Conservation (phyloP, 768 basidiomycete genomes). For the Hericium alpestre region DNA sequence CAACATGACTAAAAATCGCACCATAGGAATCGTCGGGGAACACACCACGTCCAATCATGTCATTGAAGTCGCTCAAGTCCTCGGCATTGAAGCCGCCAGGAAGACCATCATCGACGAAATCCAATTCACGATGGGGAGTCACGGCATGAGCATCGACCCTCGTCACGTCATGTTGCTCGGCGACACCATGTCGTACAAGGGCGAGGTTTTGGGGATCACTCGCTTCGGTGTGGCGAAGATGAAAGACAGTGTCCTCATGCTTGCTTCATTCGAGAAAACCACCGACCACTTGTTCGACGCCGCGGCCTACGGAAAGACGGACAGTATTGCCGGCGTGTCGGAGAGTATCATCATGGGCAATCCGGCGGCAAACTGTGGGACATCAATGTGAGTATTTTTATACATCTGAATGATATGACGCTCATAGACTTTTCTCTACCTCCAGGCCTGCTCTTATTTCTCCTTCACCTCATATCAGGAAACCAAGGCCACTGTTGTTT, state of each 20-base stretch:
- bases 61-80: slow-evolving; percentile 87
- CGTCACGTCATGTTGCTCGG: slow-evolving; percentile 97
- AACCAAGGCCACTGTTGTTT: slow-evolving; percentile 28
- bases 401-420: not conserved
- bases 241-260: slow-evolving; percentile 98
- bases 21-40: slow-evolving; percentile 78
- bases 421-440: not conserved
- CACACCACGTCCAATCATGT: slow-evolving; percentile 94
- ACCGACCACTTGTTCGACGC: slow-evolving; percentile 99
- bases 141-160: slow-evolving; percentile 98
- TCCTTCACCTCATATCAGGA: slow-evolving; percentile 25
- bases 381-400: slow-evolving; percentile 62
- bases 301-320: slow-evolving; percentile 90
- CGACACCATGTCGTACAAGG: slow-evolving; percentile 99
- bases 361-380: slow-evolving; percentile 87
- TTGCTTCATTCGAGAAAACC: slow-evolving; percentile 98
- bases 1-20: not conserved
- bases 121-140: slow-evolving; percentile 91
- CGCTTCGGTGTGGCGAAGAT: slow-evolving; percentile 99
- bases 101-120: slow-evolving; percentile 94
- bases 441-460: slow-evolving; percentile 29
- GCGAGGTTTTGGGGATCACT: slow-evolving; percentile 95
- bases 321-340: slow-evolving; percentile 91
- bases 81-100: slow-evolving; percentile 97
- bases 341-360: slow-evolving; percentile 99